Percentiles rank a stretch among this genome's conserved stretches.
Evolutionary conservation across 192 early-diverging fungal species (phyloP).

Genomic region (Gryganskiella cystojenkinii): DNA sequence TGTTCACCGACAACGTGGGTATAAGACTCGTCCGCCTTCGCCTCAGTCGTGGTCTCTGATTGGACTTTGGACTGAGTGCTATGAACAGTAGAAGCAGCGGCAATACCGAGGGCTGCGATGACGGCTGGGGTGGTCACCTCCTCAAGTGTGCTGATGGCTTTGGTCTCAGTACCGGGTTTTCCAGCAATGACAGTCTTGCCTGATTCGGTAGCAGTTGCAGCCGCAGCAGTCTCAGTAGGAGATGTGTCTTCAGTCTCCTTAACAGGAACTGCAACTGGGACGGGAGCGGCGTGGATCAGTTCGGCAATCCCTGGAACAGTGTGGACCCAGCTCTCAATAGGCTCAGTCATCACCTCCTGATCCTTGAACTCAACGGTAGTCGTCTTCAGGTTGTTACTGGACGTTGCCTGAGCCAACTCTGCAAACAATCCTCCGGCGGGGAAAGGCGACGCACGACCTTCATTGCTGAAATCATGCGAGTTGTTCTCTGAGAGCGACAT

Average conservation of each 20-base stretch:
- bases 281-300: too few relatives aligned
- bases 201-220: background rate
- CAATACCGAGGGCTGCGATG: background rate
- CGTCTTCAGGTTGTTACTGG: conserved; percentile 17
- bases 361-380: conserved; percentile 29
- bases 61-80: too few relatives aligned
- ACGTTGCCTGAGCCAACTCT: conserved; percentile 30
- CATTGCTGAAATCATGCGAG: conserved; percentile 22
- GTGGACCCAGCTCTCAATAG: conserved; percentile 50
- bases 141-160: background rate
- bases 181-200: background rate
- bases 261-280: too few relatives aligned
- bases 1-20: too few relatives aligned
- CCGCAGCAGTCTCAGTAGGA: background rate
- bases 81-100: background rate
- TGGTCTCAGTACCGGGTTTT: background rate
- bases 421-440: conserved; percentile 35
- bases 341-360: conserved; percentile 44
- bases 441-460: conserved; percentile 42
- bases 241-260: too few relatives aligned
- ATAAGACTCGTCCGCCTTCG: too few relatives aligned
- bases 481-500: conserved; percentile 24
- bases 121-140: background rate
- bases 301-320: conserved; percentile 35
- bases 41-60: too few relatives aligned